Evolutionary conservation across 2,329 filamentous ascomycete species (phyloP), one percentile per base, ranked within the genome.

Genomic region (Colletotrichum eremochloae): DNA sequence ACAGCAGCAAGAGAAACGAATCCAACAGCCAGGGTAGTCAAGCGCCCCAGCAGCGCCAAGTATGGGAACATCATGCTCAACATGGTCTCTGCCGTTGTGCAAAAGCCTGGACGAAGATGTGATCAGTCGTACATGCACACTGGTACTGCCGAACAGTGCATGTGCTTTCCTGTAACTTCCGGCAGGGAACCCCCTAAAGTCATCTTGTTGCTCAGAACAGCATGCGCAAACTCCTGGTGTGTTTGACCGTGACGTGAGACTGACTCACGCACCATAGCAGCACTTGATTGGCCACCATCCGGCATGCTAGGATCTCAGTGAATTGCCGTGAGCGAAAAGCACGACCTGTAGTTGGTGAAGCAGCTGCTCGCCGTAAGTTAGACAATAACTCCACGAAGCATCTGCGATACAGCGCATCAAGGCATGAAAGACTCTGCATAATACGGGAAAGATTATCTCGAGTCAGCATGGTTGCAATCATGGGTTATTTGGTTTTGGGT

Each of bases 221-320:
- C 20, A 38, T n/a, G 18, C 48, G 7, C 1, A 24, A 20, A 33
- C 31, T 36, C 33, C 20, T 55, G 2, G 29, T 24, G 5, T 24
- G 1, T 29, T 11, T 24, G 29, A 33, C 3, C 29, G 48, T 68
- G 65, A 68, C 65, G 65, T 68, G 57, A 68, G 57, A 38, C 65
- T 68, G 65, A 68, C 65, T 68, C 65, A 68, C 33, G 48, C 38
- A 40, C 18, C 9, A 18, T 2, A 15, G 50, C 14, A 57, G 52
- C 8, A 29, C 48, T 29, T 52, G 24, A 29, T 15, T 31, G 48
- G 48, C 48, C 48, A 5, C 48, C 5, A 24, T n/a, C n/a, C 33
- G 48, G 52, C 20, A 55, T 33, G n/a, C 33, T 20, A 24, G 44
- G 29, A n/a, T n/a, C 46, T 18, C 20, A 33, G n/a, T 18, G 36